Conservation (phyloP, 2,329 filamentous ascomycete species). For the Colletotrichum lini region DNA sequence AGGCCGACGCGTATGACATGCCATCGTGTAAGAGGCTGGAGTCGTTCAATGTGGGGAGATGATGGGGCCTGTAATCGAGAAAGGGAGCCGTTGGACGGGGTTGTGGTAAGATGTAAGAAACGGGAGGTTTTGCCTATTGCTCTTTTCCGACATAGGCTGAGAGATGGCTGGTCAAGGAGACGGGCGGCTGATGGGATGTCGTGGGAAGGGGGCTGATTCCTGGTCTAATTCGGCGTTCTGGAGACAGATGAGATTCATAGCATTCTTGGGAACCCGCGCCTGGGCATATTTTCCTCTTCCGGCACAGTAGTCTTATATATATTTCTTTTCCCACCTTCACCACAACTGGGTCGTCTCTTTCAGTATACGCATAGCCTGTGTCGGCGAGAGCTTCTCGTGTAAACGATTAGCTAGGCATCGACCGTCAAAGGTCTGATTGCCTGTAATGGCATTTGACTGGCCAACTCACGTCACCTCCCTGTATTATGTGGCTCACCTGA, state of each 20-base stretch:
- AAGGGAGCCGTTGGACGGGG: background rate
- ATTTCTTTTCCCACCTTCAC: background rate
- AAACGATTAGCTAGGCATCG: no score
- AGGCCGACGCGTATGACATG: conserved; percentile 71
- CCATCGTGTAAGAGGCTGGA: conserved; percentile 67
- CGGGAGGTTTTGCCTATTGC: background rate
- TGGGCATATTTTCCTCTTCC: background rate
- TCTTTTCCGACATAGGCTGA: background rate
- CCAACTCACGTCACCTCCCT: no score
- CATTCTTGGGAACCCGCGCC: conserved; percentile 9
- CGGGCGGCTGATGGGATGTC: background rate
- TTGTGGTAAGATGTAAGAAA: conserved; percentile 2
- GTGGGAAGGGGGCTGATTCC: background rate
- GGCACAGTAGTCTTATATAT: conserved; percentile 14
- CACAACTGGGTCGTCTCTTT: background rate
- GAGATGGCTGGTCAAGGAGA: background rate
- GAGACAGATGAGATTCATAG: conserved; percentile 15
- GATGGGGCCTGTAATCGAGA: background rate
- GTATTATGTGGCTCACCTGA: no score
- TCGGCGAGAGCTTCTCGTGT: no score
- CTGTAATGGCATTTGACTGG: no score
- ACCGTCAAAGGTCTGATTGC: no score
- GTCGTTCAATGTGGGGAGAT: conserved; percentile 53
- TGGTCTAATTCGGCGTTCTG: conserved; percentile 18
- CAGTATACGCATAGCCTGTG: no score